Evolutionary conservation across 2,329 filamentous ascomycete genomes (phyloP), one percentile per base, ranked within the genome.

Genomic region (Rhynchosporium graminicola): DNA sequence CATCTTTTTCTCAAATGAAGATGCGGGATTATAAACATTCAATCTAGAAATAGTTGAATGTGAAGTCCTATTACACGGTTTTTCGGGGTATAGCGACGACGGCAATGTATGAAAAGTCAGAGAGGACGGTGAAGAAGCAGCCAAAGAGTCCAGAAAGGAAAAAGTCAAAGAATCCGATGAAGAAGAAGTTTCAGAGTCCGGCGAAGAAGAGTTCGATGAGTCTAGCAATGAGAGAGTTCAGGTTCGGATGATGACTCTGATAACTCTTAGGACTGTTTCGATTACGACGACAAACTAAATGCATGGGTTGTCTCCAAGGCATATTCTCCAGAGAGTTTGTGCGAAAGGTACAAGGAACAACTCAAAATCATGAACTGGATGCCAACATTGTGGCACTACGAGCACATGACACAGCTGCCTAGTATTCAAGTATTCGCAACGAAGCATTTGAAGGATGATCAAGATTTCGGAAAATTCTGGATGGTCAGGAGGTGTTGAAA

Each of bases 301-400:
- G 12, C 12, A 36, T 51, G 48, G 48, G 36, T 33, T 6, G 26
- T 15, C 4, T 38, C 31, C 12, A 15, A 15, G 3, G 31, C 50
- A 1, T 38, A 40, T 28, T 2, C 50, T 8, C 50, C 50, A 1
- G 50, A 38, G 29, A 33, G 36, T 6, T 26, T 52, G n/a, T 52
- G 26, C n/a, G 50, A 52, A n/a, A 52, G 10, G n/a, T 52, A 33
- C 33, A 52, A 52, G 26, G 50, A 52, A 12, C 50, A 52, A 9
- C 38, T 40, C 33, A 38, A 33, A 20, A 52, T 52, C 33, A 40
- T 52, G 50, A 52, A 52, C 10, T 38, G 50, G 50, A 52, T 52
- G 50, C 50, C 50, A 36, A 38, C 31, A 20, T 1, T 10, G 36
- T 1, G 9, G 12, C 8, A n/a, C 9, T 9, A 26, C 8, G 31